Conservation (phyloP, 176 grass and related monocot species). For the Panicum miliaceum region DNA sequence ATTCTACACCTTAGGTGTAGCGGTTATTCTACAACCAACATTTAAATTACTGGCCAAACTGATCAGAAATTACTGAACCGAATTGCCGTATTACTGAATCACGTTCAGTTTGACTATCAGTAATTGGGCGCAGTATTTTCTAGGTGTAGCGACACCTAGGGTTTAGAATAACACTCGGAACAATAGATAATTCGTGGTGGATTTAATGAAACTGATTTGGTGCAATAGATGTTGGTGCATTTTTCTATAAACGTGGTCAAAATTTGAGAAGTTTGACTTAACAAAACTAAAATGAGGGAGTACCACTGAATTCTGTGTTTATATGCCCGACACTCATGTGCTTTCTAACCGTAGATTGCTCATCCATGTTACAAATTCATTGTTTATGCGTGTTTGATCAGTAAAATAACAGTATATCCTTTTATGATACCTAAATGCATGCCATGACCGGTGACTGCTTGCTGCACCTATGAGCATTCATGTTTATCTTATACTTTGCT, state of each 20-base stretch:
- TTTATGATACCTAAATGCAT: background rate
- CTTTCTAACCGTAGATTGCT: background rate
- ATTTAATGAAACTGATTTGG: background rate
- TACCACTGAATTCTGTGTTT: background rate
- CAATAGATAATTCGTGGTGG: background rate
- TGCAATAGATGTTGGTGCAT: background rate
- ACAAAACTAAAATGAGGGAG: too few relatives aligned
- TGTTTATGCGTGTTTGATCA: conserved; percentile 23
- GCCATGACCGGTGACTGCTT: background rate
- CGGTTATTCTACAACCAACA: too few relatives aligned
- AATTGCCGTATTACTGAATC: too few relatives aligned
- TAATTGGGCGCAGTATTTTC: too few relatives aligned
- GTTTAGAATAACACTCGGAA: too few relatives aligned
- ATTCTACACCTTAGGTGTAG: too few relatives aligned
- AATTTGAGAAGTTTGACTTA: too few relatives aligned
- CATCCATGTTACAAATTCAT: background rate
- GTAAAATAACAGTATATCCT: background rate
- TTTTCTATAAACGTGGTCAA: background rate
- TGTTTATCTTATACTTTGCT: background rate
- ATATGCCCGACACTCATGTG: background rate
- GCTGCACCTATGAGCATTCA: background rate
- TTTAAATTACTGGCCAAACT: too few relatives aligned
- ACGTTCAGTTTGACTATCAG: too few relatives aligned
- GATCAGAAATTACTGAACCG: too few relatives aligned
- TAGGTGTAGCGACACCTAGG: too few relatives aligned